Conservation (phyloP, 1,284 basidiomycete genomes). For the Somion occarium region DNA sequence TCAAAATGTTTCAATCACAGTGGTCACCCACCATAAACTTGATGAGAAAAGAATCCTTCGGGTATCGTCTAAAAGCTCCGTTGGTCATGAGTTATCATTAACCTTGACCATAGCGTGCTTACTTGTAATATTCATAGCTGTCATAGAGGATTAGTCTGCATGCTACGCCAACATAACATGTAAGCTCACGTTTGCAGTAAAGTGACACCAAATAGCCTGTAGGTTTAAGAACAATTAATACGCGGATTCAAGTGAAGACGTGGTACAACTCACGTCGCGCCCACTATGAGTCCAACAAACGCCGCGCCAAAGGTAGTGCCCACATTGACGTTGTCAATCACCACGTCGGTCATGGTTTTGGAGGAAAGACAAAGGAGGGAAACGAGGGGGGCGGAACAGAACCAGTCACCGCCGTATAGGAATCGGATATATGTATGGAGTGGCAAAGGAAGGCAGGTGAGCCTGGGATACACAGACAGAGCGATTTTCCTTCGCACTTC, state of each 20-base stretch:
- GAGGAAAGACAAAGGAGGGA: background rate
- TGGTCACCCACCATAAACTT: slow-evolving; percentile 12
- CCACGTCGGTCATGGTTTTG: background rate
- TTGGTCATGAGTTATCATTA: background rate
- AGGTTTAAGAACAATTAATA: background rate
- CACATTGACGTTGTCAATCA: slow-evolving; percentile 7
- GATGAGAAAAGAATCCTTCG: slow-evolving; percentile 15
- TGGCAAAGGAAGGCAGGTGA: background rate
- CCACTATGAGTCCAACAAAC: slow-evolving; percentile 22
- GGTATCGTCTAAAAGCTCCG: slow-evolving; percentile 15
- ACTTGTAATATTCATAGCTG: slow-evolving; percentile 22
- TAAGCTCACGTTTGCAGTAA: slow-evolving; percentile 24
- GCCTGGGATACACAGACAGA: background rate
- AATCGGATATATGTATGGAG: background rate
- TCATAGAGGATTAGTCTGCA: background rate
- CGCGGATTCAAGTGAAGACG: background rate
- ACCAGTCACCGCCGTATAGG: background rate
- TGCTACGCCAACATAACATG: background rate
- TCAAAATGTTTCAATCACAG: too few relatives aligned
- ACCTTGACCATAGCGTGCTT: background rate
- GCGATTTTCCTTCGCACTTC: background rate
- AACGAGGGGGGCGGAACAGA: background rate
- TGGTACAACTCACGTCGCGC: slow-evolving; percentile 22
- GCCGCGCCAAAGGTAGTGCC: slow-evolving; percentile 24
- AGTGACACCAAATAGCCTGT: slow-evolving; percentile 25